Percentiles rank a stretch among this genome's conserved stretches.
phyloP scores from a whole-genome alignment of 257 asterid species.

The Plantago elongata region DNA sequence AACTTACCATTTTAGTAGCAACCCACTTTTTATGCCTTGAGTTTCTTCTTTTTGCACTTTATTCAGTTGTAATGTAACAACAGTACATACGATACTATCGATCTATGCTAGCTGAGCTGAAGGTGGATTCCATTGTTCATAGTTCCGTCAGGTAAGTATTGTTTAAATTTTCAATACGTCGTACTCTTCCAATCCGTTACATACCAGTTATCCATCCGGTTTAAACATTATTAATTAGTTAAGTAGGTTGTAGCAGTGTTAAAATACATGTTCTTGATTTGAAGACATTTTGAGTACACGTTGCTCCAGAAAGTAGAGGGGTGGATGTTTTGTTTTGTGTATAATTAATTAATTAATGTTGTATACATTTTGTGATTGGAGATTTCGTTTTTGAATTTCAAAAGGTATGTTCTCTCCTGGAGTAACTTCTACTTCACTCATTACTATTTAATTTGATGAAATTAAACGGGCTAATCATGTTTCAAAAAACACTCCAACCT shows the following conservation, averaged over 20 bases:
- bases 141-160: too few relatives aligned
- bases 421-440: background rate
- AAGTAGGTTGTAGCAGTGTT: too few relatives aligned
- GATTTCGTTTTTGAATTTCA: conserved; percentile 43
- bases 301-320: conserved; percentile 41
- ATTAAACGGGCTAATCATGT: too few relatives aligned
- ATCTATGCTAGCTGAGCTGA: too few relatives aligned
- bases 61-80: background rate
- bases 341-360: background rate
- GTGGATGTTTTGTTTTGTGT: conserved; percentile 5
- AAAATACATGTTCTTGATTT: too few relatives aligned
- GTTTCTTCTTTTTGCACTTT: background rate
- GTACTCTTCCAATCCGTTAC: too few relatives aligned
- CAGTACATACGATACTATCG: background rate
- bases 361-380: conserved; percentile 24
- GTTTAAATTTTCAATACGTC: background rate
- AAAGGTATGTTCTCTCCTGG: conserved; percentile 28
- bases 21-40: background rate
- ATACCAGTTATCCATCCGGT: too few relatives aligned
- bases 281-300: conserved; percentile 27
- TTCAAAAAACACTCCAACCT: too few relatives aligned
- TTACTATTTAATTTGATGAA: too few relatives aligned
- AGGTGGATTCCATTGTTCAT: too few relatives aligned
- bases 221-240: too few relatives aligned
- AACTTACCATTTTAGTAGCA: too few relatives aligned